phyloP scores from a whole-genome alignment of 306 rosid genomes.

The Neltuma alba region DNA sequence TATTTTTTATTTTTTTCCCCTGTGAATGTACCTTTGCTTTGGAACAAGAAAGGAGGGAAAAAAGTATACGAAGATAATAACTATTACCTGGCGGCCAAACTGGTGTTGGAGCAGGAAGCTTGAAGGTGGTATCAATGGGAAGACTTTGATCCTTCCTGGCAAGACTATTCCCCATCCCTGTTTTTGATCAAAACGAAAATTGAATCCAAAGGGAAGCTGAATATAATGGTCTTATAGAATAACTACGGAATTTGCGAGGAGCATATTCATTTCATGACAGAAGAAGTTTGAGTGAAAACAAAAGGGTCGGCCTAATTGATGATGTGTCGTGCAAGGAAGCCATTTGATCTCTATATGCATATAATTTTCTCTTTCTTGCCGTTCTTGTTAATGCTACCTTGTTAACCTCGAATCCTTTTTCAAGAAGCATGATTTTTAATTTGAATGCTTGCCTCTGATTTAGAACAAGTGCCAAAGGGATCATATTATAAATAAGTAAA shows the following conservation, averaged over 20 bases:
- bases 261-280: slow-evolving; percentile 18
- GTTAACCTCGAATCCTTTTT: too few species aligned
- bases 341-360: not conserved
- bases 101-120: slow-evolving; percentile 56
- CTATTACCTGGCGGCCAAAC: slow-evolving; percentile 38
- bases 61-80: not conserved
- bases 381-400: too few species aligned
- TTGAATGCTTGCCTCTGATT: not conserved
- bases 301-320: not conserved
- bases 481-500: not conserved
- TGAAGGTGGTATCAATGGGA: slow-evolving; percentile 50
- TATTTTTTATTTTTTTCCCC: too few species aligned
- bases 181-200: not conserved
- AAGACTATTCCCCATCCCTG: slow-evolving; percentile 50
- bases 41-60: not conserved
- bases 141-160: slow-evolving; percentile 27
- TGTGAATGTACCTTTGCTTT: too few species aligned
- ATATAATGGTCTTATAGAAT: not conserved
- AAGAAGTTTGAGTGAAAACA: not conserved
- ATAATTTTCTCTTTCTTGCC: not conserved
- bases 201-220: not conserved
- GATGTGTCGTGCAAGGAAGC: slow-evolving; percentile 42
- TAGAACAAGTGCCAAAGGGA: not conserved
- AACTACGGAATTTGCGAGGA: slow-evolving; percentile 22
- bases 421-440: not conserved